Evolutionary conservation across 208 protist genomes (phyloP), one percentile per base, ranked within the genome.

Genomic region (Leishmania major): DNA sequence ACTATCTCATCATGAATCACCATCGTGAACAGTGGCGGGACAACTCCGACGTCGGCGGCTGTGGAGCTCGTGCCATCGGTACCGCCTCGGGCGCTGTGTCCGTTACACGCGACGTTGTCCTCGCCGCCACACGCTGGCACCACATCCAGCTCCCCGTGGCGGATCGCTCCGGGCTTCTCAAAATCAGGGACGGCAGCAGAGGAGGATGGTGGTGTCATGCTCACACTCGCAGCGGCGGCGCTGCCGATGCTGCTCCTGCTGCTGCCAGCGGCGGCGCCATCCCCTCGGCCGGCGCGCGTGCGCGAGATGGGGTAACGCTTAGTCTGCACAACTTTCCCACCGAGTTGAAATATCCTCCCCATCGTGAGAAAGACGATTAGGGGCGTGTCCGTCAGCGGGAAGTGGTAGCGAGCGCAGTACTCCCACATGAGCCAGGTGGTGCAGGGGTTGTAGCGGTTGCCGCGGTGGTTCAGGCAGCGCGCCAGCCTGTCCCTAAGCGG

Each of bases 391-490:
- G 37, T 25, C 15, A 81, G 67, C 0, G 82, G 64, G 45, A 93
- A 88, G 75, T 85, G 51, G 79, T 91, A 81, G 77, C 79, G 78
- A 35, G 47, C 40, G 78, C 90, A 93, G 85, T 96, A 94, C 80
- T 90, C 84, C 45, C 87, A 87, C 81, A 96, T 86, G 8, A 87
- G 77, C 77, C 92, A 87, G 22, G 87, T 81, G 43, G 82, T 81
- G 51, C 47, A 10, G 15, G 85, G 13, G 57, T 35, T 71, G 85
- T 96, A 96, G 75, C 81, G 86, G 2, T 19, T 47, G 15, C 92
- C 92, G 57, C 82, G 64, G 37, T 60, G 69, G 76, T 79, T 88
- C 74, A 85, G 77, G 81, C 87, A 94, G 11, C 71, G 72, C 10
- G 70, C 35, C 25, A 83, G 72, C 76, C 13, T 69, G 35, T 66